A percentile compares a stretch with the other conserved stretches of the same genome.
Conservation (phyloP, 2,329 filamentous ascomycete genomes). For the Stagonosporopsis vannaccii region DNA sequence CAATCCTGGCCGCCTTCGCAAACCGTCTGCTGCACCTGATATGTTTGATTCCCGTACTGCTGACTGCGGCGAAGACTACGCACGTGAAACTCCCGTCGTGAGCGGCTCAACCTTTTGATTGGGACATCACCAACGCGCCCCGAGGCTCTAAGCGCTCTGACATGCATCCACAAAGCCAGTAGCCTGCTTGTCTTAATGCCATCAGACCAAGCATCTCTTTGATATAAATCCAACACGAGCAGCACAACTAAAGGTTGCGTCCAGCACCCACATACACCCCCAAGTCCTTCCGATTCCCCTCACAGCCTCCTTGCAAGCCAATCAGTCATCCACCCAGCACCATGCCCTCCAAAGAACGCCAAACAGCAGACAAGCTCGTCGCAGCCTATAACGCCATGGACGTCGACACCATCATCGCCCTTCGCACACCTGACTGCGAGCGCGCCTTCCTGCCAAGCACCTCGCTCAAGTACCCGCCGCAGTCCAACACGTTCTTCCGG, state of each 20-base stretch:
- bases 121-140: background rate
- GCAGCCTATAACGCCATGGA: slow-evolving; percentile 45
- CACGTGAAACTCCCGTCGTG: background rate
- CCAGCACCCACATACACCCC: background rate
- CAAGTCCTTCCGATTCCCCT: background rate
- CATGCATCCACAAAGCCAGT: background rate
- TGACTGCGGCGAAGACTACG: background rate
- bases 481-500: slow-evolving; percentile 31
- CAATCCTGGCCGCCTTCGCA: too few species aligned
- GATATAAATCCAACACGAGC: background rate
- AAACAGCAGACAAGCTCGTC: slow-evolving; percentile 39
- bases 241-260: too few species aligned
- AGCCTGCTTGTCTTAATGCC: background rate
- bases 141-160: background rate
- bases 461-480: slow-evolving; percentile 27
- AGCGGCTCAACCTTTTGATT: background rate
- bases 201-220: background rate
- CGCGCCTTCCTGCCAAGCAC: slow-evolving; percentile 40
- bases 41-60: background rate
- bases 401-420: slow-evolving; percentile 35
- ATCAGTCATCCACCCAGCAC: background rate
- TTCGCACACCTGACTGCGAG: slow-evolving; percentile 36
- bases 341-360: slow-evolving; percentile 33
- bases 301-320: too few species aligned
- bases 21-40: background rate